Base-by-base conservation (phyloP, 208 protist species). In the Borovskyia barvae region DNA sequence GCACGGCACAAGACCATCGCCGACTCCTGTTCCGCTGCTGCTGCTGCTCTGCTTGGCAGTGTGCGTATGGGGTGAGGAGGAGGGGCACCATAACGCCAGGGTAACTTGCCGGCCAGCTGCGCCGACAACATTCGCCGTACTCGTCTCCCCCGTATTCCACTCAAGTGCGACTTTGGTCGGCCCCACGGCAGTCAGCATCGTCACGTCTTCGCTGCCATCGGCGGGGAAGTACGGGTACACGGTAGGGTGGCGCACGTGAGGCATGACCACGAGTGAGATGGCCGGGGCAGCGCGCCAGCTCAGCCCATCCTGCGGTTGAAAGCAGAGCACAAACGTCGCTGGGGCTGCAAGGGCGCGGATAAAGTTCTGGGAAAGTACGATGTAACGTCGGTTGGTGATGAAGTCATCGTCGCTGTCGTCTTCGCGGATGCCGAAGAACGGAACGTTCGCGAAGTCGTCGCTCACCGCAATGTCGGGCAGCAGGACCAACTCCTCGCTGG, bases 81-180 rank as follows among this genome's bases (percentile, higher is more conserved):
- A 37, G 12, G 48, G 42, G 49, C 80, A 91, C 74, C 71, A 76
- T 30, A 91, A 58, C 26, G 69, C 73, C 9, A 91, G 46, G 24
- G 75, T 57, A 14, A 85, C 72, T 37, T 85, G 67, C 29, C 72
- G 77, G 12, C 56, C 80, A 3, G 75, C 60, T 9, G 80, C 66
- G 14, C 80, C 84, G 9, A 91, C 80, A 39, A 91, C 71, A 64
- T 87, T 82, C 32, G 68, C 62, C 25, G 42, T 80, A 48, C 76
- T 62, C 28, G 40, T 43, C 42, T 80, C 72, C 2, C 72, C 64
- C 5, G 76, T 85, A 17, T 76, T 52, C 60, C 66, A 76, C 17
- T 53, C 50, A n/a, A 86, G 56, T 30, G 75, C 77, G 43, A 91
- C 60, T 66, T 87, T 91, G 20, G 75, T 85, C 48, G 84, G 80